phyloP scores from a whole-genome alignment of 2,329 filamentous ascomycete genomes.

The Rutstroemia sp. region DNA sequence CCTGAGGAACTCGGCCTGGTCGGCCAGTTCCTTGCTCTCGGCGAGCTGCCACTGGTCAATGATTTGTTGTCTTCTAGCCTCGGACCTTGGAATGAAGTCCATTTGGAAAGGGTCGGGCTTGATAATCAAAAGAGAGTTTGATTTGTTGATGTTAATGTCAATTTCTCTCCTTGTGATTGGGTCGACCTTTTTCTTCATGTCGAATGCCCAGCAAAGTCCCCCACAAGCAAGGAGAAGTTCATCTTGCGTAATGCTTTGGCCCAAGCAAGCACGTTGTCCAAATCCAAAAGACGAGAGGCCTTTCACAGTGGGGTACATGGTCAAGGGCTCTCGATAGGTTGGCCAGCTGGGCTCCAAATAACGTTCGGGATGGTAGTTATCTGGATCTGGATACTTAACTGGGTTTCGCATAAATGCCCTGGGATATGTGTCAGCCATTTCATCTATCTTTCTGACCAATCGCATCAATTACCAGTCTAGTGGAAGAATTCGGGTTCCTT shows the following conservation, averaged over 20 bases:
- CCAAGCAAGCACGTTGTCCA: conserved; percentile 43
- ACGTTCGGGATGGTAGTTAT: conserved; percentile 38
- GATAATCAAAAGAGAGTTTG: conserved; percentile 8
- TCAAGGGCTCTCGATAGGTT: conserved; percentile 37
- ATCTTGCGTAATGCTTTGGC: conserved; percentile 40
- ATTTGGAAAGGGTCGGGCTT: conserved; percentile 9
- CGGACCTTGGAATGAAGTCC: neutral
- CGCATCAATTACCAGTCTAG: neutral
- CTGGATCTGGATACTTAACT: conserved; percentile 34
- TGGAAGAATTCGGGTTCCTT: conserved; percentile 31
- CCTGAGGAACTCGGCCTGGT: neutral
- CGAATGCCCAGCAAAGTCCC: conserved; percentile 10
- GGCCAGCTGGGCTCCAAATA: conserved; percentile 33
- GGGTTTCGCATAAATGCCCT: conserved; percentile 27
- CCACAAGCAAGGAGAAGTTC: conserved; percentile 8
- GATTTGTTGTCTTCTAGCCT: neutral
- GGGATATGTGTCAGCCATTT: conserved; percentile 33
- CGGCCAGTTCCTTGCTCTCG: neutral
- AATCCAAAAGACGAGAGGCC: conserved; percentile 45
- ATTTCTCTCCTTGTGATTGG: neutral
- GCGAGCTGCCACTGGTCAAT: neutral
- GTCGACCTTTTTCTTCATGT: conserved; percentile 3
- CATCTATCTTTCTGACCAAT: too few relatives aligned
- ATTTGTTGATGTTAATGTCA: conserved; percentile 3
- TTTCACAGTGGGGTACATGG: conserved; percentile 49